Evolutionary conservation across 441 rosid genomes (phyloP).

Genomic region (Syzygium syzygioides): DNA sequence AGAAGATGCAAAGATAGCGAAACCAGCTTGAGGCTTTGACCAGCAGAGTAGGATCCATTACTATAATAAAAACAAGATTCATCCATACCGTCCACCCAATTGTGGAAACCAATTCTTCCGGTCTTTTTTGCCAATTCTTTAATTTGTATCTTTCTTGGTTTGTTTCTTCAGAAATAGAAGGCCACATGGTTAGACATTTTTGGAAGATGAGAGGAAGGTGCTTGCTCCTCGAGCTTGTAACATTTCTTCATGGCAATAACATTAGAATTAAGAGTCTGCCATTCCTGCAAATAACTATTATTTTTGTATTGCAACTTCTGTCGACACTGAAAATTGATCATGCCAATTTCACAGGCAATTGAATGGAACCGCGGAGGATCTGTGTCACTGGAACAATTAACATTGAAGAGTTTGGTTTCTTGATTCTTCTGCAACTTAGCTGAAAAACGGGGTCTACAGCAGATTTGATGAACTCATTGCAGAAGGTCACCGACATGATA

Average conservation of each 20-base stretch:
- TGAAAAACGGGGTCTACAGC: not conserved
- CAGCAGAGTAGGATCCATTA: not conserved
- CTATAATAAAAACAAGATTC: not conserved
- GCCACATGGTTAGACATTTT: not conserved
- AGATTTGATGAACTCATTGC: not conserved
- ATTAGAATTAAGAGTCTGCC: not conserved
- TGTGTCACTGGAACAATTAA: not conserved
- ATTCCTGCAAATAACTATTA: not conserved
- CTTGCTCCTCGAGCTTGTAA: not conserved
- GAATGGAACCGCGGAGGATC: not conserved
- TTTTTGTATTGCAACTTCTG: not conserved
- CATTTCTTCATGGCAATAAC: not conserved
- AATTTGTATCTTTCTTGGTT: not conserved
- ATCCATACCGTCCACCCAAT: not conserved
- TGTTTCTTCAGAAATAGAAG: not conserved
- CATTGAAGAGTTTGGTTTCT: not conserved
- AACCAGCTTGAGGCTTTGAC: constrained; percentile 20
- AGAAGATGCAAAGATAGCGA: constrained; percentile 21
- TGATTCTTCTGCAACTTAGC: not conserved
- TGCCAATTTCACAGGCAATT: not conserved
- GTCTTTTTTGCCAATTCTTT: not conserved
- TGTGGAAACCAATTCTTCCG: not conserved
- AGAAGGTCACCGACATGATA: not conserved
- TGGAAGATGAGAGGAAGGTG: not conserved
- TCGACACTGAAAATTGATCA: not conserved